Percentiles rank a stretch among this genome's conserved stretches.
phyloP scores from a whole-genome alignment of 129 eudicot species.

The Calendula officinalis region DNA sequence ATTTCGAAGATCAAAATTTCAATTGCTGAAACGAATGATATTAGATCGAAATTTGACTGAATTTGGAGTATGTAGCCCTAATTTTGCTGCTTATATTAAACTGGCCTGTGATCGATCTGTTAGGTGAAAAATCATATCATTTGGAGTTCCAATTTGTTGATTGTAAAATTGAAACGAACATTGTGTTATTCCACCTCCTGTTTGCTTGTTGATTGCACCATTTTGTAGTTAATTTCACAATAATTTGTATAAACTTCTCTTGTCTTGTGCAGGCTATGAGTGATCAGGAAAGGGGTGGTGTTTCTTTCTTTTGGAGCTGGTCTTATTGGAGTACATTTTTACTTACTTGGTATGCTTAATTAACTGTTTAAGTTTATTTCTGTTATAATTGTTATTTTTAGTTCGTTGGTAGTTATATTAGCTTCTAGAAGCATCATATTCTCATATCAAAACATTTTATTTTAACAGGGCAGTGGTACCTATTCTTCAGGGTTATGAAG shows the following conservation, averaged over 20 bases:
- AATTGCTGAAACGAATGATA: conserved; percentile 6
- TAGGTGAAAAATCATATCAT: background rate
- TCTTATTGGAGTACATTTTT: conserved; percentile 96
- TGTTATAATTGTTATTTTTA: background rate
- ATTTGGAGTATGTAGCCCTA: conserved; percentile 11
- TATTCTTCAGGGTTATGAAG: conserved; percentile 97
- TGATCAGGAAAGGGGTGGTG: conserved; percentile 43
- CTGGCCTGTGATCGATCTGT: background rate
- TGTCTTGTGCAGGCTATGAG: conserved; percentile 58
- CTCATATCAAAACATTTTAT: conserved; percentile 46
- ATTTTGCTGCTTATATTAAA: conserved; percentile 10
- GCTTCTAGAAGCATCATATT: conserved; percentile 22
- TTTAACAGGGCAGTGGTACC: conserved; percentile 97
- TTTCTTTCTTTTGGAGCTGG: conserved; percentile 90
- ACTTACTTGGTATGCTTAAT: conserved; percentile 68
- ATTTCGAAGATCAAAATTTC: background rate
- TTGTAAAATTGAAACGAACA: background rate
- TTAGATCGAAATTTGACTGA: background rate
- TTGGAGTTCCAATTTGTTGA: background rate
- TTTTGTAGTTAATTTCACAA: background rate
- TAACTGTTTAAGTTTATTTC: background rate
- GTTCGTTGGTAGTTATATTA: conserved; percentile 5
- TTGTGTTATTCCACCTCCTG: background rate
- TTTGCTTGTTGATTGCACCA: background rate
- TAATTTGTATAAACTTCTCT: background rate